phyloP scores from a whole-genome alignment of 495 filamentous ascomycete genomes.

The Daldinia childiae region DNA sequence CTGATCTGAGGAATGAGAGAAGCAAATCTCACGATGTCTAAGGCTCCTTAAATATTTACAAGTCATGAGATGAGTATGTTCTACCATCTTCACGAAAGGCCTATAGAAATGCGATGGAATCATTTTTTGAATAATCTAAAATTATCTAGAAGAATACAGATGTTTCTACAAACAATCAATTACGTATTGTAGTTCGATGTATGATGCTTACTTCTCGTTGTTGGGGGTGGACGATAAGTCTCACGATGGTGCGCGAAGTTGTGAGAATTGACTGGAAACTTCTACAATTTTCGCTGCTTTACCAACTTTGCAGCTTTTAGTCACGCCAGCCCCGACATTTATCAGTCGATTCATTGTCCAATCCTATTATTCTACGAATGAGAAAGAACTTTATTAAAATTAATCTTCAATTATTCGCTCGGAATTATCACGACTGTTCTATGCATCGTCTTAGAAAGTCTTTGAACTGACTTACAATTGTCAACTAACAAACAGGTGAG shows the following conservation, averaged over 20 bases:
- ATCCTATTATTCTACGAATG: background rate
- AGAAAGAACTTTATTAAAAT: background rate
- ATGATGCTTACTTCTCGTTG: conserved; percentile 17
- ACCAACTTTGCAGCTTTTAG: background rate
- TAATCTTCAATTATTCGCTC: conserved; percentile 7
- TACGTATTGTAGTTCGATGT: conserved; percentile 8
- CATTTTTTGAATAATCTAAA: conserved; percentile 29
- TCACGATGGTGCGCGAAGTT: conserved; percentile 38
- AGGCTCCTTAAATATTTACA: conserved; percentile 43
- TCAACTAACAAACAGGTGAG: background rate
- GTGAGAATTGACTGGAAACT: conserved; percentile 42
- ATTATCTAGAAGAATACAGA: conserved; percentile 37
- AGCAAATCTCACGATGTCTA: conserved; percentile 23
- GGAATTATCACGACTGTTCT: conserved; percentile 1
- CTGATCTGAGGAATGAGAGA: conserved; percentile 41
- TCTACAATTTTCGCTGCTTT: conserved; percentile 17
- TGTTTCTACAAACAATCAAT: conserved; percentile 24
- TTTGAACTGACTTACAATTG: conserved; percentile 4
- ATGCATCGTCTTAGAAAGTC: conserved; percentile 7
- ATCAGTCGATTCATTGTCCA: background rate
- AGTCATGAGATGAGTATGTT: conserved; percentile 14
- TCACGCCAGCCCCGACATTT: background rate
- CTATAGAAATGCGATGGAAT: conserved; percentile 12
- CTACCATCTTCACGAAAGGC: conserved; percentile 39
- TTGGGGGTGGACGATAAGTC: conserved; percentile 11